These are phyloP conservation scores for Betula pendula DNA, from an alignment of 306 rosid species.

Conservation along the genomic window DNA sequence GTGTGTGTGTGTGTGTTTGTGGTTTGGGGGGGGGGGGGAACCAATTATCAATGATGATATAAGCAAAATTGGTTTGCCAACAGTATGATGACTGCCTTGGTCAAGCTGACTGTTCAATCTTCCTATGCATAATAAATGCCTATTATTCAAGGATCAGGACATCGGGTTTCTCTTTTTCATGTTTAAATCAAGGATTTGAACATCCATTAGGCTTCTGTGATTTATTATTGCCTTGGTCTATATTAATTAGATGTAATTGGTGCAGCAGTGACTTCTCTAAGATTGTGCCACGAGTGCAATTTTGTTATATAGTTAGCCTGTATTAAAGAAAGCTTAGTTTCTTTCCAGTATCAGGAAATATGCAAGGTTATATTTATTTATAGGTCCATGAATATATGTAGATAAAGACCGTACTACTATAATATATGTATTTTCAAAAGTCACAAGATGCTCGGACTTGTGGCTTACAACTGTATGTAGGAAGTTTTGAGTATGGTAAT, in stretches of 20 bases:
- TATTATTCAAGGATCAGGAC: neutral
- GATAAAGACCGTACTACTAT: too few relatives aligned
- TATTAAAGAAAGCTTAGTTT: neutral
- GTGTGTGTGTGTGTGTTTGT: neutral
- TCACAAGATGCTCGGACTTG: too few relatives aligned
- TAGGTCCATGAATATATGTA: neutral
- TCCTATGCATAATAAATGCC: neutral
- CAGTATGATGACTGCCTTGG: neutral
- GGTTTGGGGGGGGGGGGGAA: too few relatives aligned
- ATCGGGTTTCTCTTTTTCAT: too few relatives aligned
- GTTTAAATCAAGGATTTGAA: too few relatives aligned
- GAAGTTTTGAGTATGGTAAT: too few relatives aligned
- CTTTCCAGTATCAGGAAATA: neutral
- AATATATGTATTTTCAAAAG: too few relatives aligned
- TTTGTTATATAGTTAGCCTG: neutral
- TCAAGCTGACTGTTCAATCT: neutral
- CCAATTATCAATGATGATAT: too few relatives aligned
- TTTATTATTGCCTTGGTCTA: neutral
- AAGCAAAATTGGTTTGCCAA: too few relatives aligned
- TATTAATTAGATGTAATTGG: neutral
- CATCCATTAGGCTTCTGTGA: too few relatives aligned
- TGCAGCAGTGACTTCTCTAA: neutral
- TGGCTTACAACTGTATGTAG: too few relatives aligned
- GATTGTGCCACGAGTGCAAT: neutral
- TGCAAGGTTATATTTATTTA: neutral